Percentiles rank a stretch among this genome's conserved stretches.
Conservation (phyloP, 73 alveolate species). For the Tetrahymena malaccensis region DNA sequence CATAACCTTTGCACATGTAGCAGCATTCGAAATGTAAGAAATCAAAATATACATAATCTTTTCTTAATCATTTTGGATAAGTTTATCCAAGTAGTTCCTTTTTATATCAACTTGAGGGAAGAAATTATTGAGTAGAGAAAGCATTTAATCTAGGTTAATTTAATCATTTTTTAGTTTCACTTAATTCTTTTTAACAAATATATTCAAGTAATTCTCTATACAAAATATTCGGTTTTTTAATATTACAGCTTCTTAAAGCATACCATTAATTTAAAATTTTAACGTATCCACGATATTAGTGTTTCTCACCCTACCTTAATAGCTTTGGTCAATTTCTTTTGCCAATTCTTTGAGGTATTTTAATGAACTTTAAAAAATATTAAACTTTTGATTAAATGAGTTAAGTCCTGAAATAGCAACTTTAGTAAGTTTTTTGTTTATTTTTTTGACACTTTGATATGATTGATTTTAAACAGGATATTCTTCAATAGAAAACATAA, state of each 20-base stretch:
- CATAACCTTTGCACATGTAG: background rate
- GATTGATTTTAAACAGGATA: background rate
- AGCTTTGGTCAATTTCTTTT: background rate
- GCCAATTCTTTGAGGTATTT: background rate
- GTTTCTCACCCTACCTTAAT: background rate
- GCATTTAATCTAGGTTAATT: background rate
- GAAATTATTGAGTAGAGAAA: background rate
- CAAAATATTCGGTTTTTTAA: background rate
- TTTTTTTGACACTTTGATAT: background rate
- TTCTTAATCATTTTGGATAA: background rate
- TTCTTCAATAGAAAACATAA: background rate
- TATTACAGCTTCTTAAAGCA: background rate
- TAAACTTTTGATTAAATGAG: background rate
- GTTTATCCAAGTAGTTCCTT: background rate
- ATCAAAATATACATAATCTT: background rate
- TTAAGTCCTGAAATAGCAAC: background rate
- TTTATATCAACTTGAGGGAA: background rate
- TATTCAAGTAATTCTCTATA: background rate
- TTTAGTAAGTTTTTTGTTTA: background rate
- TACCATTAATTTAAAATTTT: background rate
- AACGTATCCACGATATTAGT: background rate
- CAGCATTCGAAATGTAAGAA: background rate
- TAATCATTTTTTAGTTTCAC: background rate
- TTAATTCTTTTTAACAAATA: background rate
- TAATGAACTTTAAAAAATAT: background rate